These are phyloP conservation scores for Saturnispora quitensis DNA, from an alignment of 805 yeast species.

Conservation along the genomic window DNA sequence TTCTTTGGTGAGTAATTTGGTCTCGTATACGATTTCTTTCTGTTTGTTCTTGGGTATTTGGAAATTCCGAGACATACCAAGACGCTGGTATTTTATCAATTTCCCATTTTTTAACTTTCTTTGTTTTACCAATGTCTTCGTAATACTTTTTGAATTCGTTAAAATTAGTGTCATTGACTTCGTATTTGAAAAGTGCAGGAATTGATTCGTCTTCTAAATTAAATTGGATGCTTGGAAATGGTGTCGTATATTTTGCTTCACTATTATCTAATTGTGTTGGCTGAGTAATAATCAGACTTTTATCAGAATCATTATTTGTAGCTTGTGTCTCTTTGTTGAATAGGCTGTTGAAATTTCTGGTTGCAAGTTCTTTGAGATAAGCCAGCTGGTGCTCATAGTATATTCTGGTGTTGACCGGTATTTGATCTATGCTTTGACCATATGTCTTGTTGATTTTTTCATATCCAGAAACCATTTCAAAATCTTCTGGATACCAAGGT, in stretches of 20 bases:
- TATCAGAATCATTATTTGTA: not conserved
- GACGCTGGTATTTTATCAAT: slow-evolving; percentile 42
- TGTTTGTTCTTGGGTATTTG: slow-evolving; percentile 42
- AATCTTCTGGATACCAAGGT: slow-evolving; percentile 31
- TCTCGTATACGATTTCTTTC: slow-evolving; percentile 27
- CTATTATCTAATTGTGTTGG: not conserved
- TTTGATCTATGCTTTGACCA: not conserved
- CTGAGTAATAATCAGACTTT: not conserved
- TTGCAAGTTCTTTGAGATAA: slow-evolving; percentile 16
- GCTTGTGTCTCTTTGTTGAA: slow-evolving; percentile 11
- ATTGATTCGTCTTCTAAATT: slow-evolving; percentile 19
- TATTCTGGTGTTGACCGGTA: slow-evolving; percentile 12
- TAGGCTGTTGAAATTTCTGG: slow-evolving; percentile 19
- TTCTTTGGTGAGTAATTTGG: slow-evolving; percentile 28
- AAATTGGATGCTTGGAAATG: slow-evolving; percentile 18
- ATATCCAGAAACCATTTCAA: slow-evolving; percentile 24
- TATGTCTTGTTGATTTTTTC: slow-evolving; percentile 5
- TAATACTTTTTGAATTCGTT: slow-evolving; percentile 5
- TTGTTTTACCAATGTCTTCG: slow-evolving; percentile 15
- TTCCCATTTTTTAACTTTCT: slow-evolving; percentile 23
- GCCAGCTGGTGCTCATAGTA: slow-evolving; percentile 18
- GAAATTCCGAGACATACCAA: slow-evolving; percentile 50
- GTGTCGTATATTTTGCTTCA: slow-evolving; percentile 13
- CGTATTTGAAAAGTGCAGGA: slow-evolving; percentile 22
- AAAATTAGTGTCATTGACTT: slow-evolving; percentile 18